A percentile compares a stretch with the other conserved stretches of the same genome.
Conservation (phyloP, 129 eudicot genomes). For the Heracleum sosnowskyi region DNA sequence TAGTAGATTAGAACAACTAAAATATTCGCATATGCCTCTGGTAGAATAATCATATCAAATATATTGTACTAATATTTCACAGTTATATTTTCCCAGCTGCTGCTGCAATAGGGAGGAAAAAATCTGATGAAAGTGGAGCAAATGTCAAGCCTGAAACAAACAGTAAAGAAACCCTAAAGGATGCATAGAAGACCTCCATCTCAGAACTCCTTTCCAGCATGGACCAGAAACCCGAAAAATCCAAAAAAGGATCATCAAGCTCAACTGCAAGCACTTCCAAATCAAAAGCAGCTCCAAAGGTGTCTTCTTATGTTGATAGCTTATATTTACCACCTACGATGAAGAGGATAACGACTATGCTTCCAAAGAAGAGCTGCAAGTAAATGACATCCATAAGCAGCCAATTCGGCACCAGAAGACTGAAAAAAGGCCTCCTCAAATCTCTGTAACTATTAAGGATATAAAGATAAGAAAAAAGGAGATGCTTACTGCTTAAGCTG, state of each 20-base stretch:
- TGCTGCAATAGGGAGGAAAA: conserved; percentile 62
- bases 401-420: conserved; percentile 29
- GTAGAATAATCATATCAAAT: neutral
- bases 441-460: conserved; percentile 46
- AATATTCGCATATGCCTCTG: neutral
- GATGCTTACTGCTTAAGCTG: conserved; percentile 46
- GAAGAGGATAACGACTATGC: conserved; percentile 21
- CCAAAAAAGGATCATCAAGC: conserved; percentile 44
- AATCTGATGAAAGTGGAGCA: conserved; percentile 41
- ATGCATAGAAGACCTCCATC: conserved; percentile 49
- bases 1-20: no score
- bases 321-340: conserved; percentile 63
- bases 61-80: neutral
- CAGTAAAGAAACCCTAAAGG: conserved; percentile 32
- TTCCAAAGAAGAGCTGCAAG: conserved; percentile 22
- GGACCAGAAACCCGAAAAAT: conserved; percentile 68
- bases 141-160: conserved; percentile 29
- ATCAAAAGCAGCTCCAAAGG: conserved; percentile 44
- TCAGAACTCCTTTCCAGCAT: conserved; percentile 76
- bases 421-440: conserved; percentile 32
- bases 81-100: neutral
- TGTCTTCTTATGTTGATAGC: conserved; percentile 42
- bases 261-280: conserved; percentile 40
- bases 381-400: conserved; percentile 16
- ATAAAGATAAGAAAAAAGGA: conserved; percentile 73